Conservation (phyloP, 2,329 filamentous ascomycete species). For the Penicillium freii region DNA sequence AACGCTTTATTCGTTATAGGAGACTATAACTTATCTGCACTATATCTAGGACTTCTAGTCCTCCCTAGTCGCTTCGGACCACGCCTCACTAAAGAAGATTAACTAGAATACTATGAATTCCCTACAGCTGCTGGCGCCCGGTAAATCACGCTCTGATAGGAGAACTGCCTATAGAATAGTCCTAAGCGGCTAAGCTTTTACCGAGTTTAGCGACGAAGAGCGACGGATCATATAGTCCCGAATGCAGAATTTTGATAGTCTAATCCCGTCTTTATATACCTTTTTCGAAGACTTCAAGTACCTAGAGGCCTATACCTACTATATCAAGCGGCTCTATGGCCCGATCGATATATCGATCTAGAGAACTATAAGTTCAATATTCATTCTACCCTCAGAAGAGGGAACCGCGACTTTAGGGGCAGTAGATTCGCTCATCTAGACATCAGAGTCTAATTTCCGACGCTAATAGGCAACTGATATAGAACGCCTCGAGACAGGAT, state of each 20-base stretch:
- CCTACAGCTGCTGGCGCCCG: slow-evolving; percentile 20
- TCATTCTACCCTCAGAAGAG: slow-evolving; percentile 8
- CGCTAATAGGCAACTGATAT: slow-evolving; percentile 8
- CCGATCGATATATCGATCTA: slow-evolving; percentile 1
- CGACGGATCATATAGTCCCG: slow-evolving; percentile 31
- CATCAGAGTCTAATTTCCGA: slow-evolving; percentile 25
- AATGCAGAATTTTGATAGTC: slow-evolving; percentile 22
- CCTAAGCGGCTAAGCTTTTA: not conserved
- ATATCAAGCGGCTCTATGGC: slow-evolving; percentile 29
- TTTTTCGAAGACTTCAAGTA: slow-evolving; percentile 42
- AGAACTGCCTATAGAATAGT: not conserved
- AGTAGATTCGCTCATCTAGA: slow-evolving; percentile 23
- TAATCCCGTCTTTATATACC: slow-evolving; percentile 38
- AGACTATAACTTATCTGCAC: slow-evolving; percentile 21
- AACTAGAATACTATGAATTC: slow-evolving; percentile 19
- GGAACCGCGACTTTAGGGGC: not conserved
- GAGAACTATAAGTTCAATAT: slow-evolving; percentile 6
- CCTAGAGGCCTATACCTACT: slow-evolving; percentile 28
- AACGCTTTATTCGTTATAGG: slow-evolving; percentile 14
- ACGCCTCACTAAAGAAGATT: slow-evolving; percentile 18
- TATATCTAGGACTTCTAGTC: slow-evolving; percentile 22
- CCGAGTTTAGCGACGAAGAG: slow-evolving; percentile 16
- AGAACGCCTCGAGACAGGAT: slow-evolving; percentile 18
- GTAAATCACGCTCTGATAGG: not conserved
- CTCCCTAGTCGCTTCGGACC: slow-evolving; percentile 16